These are phyloP conservation scores for Aspergillus fructus DNA, from an alignment of 2,329 filamentous ascomycete genomes.

Conservation along the genomic window DNA sequence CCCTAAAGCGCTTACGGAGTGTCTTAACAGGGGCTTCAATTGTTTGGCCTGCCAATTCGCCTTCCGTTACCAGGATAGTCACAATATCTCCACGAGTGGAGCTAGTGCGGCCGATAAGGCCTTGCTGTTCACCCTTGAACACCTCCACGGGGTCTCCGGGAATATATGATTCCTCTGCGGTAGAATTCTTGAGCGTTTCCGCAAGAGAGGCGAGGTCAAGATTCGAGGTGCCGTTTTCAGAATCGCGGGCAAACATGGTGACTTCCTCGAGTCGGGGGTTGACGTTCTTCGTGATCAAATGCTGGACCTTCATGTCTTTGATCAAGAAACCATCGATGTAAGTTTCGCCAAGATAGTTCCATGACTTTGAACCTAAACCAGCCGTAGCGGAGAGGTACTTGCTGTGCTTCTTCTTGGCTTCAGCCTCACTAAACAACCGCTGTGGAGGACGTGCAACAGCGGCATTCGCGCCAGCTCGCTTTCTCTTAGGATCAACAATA, in stretches of 20 bases:
- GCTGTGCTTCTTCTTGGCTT: conserved; percentile 84
- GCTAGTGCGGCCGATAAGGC: conserved; percentile 79
- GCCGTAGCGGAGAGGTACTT: conserved; percentile 57
- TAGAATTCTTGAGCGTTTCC: conserved; percentile 82
- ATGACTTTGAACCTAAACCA: conserved; percentile 64
- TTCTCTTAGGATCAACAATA: conserved; percentile 68
- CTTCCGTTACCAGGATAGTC: conserved; percentile 79
- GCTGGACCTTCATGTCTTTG: conserved; percentile 89
- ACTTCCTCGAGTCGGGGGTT: conserved; percentile 94
- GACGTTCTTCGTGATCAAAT: conserved; percentile 81
- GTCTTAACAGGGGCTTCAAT: conserved; percentile 93
- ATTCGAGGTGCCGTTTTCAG: conserved; percentile 89
- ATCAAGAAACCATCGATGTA: conserved; percentile 92
- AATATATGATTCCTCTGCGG: conserved; percentile 78
- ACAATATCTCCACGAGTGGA: conserved; percentile 91
- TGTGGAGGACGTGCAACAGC: conserved; percentile 75
- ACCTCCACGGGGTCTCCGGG: conserved; percentile 96
- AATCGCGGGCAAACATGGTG: conserved; percentile 84
- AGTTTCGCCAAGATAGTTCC: conserved; percentile 82
- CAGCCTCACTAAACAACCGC: conserved; percentile 86
- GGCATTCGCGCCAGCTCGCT: conserved; percentile 60
- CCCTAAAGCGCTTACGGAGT: conserved; percentile 85
- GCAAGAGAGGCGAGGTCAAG: conserved; percentile 89
- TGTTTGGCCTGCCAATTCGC: conserved; percentile 74
- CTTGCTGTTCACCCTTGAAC: conserved; percentile 91